Evolutionary conservation across 345 rosid genomes (phyloP), one percentile per base, ranked within the genome.

Genomic region (Murraya koenigii): DNA sequence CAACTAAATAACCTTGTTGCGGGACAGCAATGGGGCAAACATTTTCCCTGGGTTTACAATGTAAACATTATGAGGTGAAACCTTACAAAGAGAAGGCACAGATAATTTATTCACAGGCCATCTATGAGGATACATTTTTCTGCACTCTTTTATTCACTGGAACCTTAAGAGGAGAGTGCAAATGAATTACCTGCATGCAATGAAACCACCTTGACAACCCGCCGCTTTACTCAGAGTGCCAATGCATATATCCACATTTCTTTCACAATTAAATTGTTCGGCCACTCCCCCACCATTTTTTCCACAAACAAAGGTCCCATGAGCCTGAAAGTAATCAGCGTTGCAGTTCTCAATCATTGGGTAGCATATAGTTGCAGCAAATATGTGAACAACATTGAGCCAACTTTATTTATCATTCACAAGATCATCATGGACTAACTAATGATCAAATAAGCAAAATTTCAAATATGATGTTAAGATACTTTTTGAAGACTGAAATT

Each of bases 221-320:
- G 94, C 99, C 52, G 99, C 99, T 77, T 96, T 96, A 81, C 99
- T 96, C 81, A 96, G 82, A 72, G 99, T 93, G 80, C 98, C 99
- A 41, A 95, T 81, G 65, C 95, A 92, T 83, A 93, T 73, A 84
- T 95, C 99, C 77, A 95, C 86, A 75, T 92, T 93, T 30, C 75
- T 75, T 82, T 93, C 99, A 86, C 98, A 95, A 66, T 88, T 78
- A 83, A 88, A 95, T 78, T 86, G 88, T 84, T 95, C 97, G 0
- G 98, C 97, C 63, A 95, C 97, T 66, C 98, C 99, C 23, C 97
- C 95, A 9, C 99, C 99, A 75, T 79, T 84, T 83, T 89, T 87
- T 69, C 99, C 99, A 78, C 99, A 95, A 76, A 95, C 90, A 85
- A 95, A 91, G 75, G 97, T 93, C 82, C 99, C 98, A 85, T 94